Evolutionary conservation across 1,284 basidiomycete genomes (phyloP).

Genomic region (Lentinula novae-zelandiae): DNA sequence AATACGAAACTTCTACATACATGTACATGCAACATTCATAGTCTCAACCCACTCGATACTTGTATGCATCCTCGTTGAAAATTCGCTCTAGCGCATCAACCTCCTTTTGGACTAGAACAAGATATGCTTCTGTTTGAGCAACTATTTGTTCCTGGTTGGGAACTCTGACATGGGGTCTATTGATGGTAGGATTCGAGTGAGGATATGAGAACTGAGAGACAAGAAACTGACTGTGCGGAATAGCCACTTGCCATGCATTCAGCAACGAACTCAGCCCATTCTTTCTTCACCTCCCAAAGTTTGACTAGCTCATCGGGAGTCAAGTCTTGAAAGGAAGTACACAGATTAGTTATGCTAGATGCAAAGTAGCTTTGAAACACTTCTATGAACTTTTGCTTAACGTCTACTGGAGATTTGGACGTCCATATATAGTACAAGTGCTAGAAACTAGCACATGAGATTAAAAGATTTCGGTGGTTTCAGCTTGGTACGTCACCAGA

Average conservation of each 20-base stretch:
- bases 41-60: not conserved
- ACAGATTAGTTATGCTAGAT: not conserved
- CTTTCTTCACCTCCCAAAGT: not conserved
- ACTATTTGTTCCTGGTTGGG: not conserved
- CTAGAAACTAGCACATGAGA: not conserved
- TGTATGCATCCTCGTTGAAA: not conserved
- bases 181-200: not conserved
- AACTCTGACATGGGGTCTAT: not conserved
- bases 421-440: slow-evolving; percentile 1
- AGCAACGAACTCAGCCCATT: not conserved
- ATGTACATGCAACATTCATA: not conserved
- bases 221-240: not conserved
- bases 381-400: not conserved
- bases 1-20: no score
- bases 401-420: not conserved
- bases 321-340: not conserved
- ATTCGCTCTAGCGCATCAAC: not conserved
- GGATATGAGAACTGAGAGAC: not conserved
- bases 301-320: not conserved
- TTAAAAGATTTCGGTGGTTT: not conserved
- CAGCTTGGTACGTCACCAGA: not conserved
- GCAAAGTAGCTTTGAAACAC: not conserved
- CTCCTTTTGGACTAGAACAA: not conserved
- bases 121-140: not conserved
- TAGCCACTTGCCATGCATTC: not conserved